phyloP scores from a whole-genome alignment of 2,329 filamentous ascomycete species.

The Pseudogymnoascus sp. region DNA sequence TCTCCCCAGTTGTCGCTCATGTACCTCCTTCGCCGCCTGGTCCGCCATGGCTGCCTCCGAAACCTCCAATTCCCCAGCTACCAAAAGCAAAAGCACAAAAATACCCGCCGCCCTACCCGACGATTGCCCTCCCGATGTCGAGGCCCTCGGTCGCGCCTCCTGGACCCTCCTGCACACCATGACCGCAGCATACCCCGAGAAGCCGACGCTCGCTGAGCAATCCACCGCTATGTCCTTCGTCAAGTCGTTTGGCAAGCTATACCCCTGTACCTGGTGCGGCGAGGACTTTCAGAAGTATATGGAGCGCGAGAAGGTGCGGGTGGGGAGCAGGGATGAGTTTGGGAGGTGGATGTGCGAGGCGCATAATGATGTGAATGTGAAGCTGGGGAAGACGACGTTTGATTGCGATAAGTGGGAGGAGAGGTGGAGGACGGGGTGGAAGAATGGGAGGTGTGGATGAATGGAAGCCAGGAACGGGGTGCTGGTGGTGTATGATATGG shows the following conservation, averaged over 20 bases:
- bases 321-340: constrained; percentile 57
- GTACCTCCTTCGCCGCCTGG: constrained; percentile 50
- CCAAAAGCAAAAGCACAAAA: constrained; percentile 27
- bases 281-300: constrained; percentile 85
- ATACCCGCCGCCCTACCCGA: constrained; percentile 34
- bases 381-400: constrained; percentile 84
- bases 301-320: constrained; percentile 49
- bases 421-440: constrained; percentile 88
- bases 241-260: constrained; percentile 70
- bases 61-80: constrained; percentile 36
- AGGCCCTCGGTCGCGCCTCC: constrained; percentile 72
- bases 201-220: constrained; percentile 61
- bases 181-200: constrained; percentile 72
- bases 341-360: constrained; percentile 77
- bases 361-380: constrained; percentile 80
- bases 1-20: constrained; percentile 59
- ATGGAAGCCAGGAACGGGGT: background rate
- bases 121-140: constrained; percentile 87
- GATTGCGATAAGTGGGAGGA: constrained; percentile 89
- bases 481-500: constrained; percentile 1
- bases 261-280: constrained; percentile 93
- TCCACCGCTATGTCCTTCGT: constrained; percentile 71
- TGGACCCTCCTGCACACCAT: constrained; percentile 95
- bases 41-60: constrained; percentile 34
- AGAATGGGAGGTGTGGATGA: constrained; percentile 40